A percentile compares a stretch with the other conserved stretches of the same genome.
Conservation (phyloP, 805 yeast species). For the Lipomyces starkeyi region DNA sequence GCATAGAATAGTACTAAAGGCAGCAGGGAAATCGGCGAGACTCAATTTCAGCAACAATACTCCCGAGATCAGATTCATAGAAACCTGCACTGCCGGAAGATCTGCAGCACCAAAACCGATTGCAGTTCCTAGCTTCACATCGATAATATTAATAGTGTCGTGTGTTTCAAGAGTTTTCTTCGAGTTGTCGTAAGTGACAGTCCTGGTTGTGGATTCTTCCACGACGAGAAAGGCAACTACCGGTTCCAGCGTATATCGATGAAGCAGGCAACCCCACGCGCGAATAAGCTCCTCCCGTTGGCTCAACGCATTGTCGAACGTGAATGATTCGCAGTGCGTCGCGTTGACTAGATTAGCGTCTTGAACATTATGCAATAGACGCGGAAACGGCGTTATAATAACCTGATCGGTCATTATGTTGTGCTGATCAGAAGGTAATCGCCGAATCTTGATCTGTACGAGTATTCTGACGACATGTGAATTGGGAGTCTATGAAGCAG, state of each 20-base stretch:
- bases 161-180: background rate
- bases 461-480: background rate
- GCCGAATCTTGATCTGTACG: background rate
- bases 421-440: background rate
- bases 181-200: background rate
- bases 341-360: background rate
- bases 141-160: background rate
- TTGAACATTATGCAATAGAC: conserved; percentile 1
- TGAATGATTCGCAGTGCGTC: background rate
- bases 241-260: conserved; percentile 10
- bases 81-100: background rate
- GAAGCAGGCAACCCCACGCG: conserved; percentile 19
- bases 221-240: conserved; percentile 8
- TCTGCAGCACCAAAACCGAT: background rate
- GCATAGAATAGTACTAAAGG: conserved; percentile 6
- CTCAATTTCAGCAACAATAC: background rate
- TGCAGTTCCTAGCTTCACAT: background rate
- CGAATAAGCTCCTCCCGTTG: conserved; percentile 3
- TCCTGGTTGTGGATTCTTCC: background rate
- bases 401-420: background rate
- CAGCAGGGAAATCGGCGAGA: conserved; percentile 10
- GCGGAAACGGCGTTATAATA: conserved; percentile 9
- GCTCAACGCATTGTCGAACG: background rate
- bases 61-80: background rate
- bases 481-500: background rate